phyloP scores from a whole-genome alignment of 352 stramenopile species.

The Pythium phragmiticola region DNA sequence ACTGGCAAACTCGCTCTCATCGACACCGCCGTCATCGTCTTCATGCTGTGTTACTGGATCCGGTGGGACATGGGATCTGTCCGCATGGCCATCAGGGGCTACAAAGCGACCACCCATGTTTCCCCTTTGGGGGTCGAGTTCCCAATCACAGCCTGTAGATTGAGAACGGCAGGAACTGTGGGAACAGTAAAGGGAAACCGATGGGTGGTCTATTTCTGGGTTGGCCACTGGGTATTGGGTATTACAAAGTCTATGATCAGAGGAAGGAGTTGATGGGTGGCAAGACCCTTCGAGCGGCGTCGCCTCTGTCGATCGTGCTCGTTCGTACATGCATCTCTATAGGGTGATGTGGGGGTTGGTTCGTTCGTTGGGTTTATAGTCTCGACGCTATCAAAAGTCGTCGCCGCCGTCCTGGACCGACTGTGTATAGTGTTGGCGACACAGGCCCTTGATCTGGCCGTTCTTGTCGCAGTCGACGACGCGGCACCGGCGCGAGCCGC shows the following conservation, averaged over 20 bases:
- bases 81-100: not conserved
- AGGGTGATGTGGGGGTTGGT: not conserved
- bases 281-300: not conserved
- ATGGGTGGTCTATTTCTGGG: slow-evolving; percentile 2
- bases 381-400: slow-evolving; percentile 2
- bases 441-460: slow-evolving; percentile 78
- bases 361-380: not conserved
- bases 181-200: not conserved
- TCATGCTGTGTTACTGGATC: not conserved
- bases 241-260: slow-evolving; percentile 14
- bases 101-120: not conserved
- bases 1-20: slow-evolving; percentile 5
- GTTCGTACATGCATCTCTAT: slow-evolving; percentile 17
- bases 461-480: slow-evolving; percentile 78
- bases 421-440: slow-evolving; percentile 55
- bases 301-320: not conserved
- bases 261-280: not conserved
- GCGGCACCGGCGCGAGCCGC: slow-evolving; percentile 70
- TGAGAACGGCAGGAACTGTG: not conserved
- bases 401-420: slow-evolving; percentile 22
- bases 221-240: not conserved
- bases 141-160: no score
- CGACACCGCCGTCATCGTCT: slow-evolving; percentile 1
- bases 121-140: not conserved
- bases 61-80: no score